Percentiles rank a stretch among this genome's conserved stretches.
Conservation (phyloP, 257 asterid genomes). For the Ehretia macrophylla region DNA sequence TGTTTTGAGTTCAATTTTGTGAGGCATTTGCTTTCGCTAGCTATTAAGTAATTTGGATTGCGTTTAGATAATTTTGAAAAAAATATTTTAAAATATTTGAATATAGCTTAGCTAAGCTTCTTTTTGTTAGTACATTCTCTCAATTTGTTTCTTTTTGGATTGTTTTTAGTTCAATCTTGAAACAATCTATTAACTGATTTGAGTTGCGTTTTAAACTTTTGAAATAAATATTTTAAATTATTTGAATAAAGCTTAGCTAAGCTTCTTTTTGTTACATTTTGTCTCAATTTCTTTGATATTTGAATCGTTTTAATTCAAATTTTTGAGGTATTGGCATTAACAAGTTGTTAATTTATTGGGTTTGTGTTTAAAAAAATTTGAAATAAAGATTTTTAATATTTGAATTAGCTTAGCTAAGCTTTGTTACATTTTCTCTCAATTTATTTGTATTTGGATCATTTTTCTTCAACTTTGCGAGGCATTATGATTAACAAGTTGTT, state of each 20-base stretch:
- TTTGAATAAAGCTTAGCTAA: not conserved
- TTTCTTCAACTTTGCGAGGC: too few species aligned
- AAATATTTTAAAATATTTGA: too few species aligned
- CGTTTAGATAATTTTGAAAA: not conserved
- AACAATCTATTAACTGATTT: too few species aligned
- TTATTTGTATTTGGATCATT: too few species aligned
- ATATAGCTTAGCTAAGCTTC: too few species aligned
- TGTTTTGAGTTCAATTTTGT: not conserved
- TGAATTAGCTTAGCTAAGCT: too few species aligned
- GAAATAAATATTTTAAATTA: too few species aligned
- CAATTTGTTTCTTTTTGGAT: not conserved
- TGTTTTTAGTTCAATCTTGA: not conserved
- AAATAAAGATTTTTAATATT: too few species aligned
- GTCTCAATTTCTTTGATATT: not conserved
- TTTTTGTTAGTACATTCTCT: not conserved
- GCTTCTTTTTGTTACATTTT: not conserved
- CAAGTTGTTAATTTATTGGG: not conserved
- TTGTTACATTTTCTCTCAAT: too few species aligned
- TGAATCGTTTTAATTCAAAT: not conserved
- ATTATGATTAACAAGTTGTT: too few species aligned
- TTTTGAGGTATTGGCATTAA: not conserved
- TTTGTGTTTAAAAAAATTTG: not conserved
- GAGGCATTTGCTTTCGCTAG: not conserved
- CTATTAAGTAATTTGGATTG: not conserved
- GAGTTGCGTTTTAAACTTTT: too few species aligned